phyloP scores from a whole-genome alignment of 805 yeast genomes.

The Ogataea haglerorum region DNA sequence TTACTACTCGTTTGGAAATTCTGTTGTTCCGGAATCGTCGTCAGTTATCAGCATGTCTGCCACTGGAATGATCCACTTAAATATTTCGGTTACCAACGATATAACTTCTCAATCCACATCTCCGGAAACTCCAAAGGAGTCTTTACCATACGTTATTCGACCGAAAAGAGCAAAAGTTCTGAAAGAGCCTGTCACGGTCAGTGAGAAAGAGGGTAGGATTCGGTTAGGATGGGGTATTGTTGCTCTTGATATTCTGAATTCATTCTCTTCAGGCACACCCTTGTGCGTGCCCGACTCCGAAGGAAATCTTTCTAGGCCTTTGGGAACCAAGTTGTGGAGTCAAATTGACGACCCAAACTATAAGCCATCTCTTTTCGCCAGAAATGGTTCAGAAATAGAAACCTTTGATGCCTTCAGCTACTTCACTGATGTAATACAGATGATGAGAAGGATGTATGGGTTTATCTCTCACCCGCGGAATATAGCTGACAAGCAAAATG shows the following conservation, averaged over 20 bases:
- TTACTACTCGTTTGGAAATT: constrained; percentile 23
- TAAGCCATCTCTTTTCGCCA: neutral
- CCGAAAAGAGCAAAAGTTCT: constrained; percentile 20
- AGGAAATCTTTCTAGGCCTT: constrained; percentile 18
- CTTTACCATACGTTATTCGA: constrained; percentile 12
- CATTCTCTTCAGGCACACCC: constrained; percentile 36
- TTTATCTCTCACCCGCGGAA: constrained; percentile 19
- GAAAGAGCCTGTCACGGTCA: constrained; percentile 32
- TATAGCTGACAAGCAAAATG: constrained; percentile 15
- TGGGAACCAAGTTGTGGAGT: constrained; percentile 17
- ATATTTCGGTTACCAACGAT: constrained; percentile 10
- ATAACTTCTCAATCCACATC: neutral
- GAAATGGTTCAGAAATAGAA: neutral
- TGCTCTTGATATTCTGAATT: constrained; percentile 34
- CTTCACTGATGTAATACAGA: constrained; percentile 18
- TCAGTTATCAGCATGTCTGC: constrained; percentile 24
- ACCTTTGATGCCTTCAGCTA: constrained; percentile 22
- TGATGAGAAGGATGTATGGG: constrained; percentile 16
- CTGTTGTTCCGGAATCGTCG: constrained; percentile 27
- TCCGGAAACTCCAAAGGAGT: neutral
- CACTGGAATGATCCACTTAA: constrained; percentile 24
- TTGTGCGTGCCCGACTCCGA: constrained; percentile 22
- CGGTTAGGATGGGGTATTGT: constrained; percentile 36
- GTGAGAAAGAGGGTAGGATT: constrained; percentile 37
- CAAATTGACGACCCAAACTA: neutral